Percentiles rank a stretch among this genome's conserved stretches.
These are phyloP conservation scores for Roridomyces roridus DNA, from an alignment of 768 basidiomycete genomes.

Conservation along the genomic window DNA sequence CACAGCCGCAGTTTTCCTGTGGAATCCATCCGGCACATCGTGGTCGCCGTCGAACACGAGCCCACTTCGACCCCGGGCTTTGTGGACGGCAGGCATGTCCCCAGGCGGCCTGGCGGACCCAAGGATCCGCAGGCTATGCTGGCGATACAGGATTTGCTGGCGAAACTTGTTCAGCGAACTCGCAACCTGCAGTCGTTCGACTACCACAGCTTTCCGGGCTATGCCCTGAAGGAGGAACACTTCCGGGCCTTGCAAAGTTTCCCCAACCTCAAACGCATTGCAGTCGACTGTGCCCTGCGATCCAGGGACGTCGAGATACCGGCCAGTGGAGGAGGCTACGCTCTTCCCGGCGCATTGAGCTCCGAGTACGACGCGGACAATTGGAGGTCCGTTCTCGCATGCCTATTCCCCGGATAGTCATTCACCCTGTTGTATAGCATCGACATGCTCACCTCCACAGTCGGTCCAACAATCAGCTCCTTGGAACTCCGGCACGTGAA, in stretches of 20 bases:
- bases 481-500: constrained; percentile 20
- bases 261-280: constrained; percentile 6
- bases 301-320: not conserved
- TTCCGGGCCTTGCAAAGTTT: not conserved
- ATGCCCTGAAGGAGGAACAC: constrained; percentile 1
- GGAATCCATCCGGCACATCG: constrained; percentile 3
- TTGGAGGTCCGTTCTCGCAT: constrained; percentile 11
- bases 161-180: constrained; percentile 1
- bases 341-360: constrained; percentile 2
- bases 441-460: constrained; percentile 5
- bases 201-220: constrained; percentile 17
- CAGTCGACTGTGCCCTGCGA: constrained; percentile 15
- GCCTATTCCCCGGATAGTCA: not conserved
- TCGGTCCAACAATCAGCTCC: constrained; percentile 18
- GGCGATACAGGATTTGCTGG: constrained; percentile 5
- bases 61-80: not conserved
- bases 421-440: constrained; percentile 1
- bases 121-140: not conserved
- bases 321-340: not conserved
- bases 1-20: not conserved
- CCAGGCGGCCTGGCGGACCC: not conserved
- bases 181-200: constrained; percentile 22
- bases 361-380: constrained; percentile 12
- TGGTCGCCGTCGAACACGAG: not conserved
- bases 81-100: not conserved